Conservation (phyloP, 192 early-diverging fungal genomes). For the Chytriomyces sp. region DNA sequence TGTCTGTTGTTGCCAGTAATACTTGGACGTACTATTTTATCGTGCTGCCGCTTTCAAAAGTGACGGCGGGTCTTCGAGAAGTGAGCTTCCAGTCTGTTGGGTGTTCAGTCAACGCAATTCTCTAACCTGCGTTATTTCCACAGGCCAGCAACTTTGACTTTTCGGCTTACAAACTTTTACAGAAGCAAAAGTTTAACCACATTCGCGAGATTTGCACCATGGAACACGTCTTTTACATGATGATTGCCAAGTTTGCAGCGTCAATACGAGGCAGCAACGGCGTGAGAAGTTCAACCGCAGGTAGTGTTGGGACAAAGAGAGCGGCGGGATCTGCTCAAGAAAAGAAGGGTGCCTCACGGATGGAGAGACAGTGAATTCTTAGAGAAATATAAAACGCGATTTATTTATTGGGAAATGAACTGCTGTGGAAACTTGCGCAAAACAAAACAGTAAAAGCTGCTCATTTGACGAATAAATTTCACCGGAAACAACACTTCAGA, state of each 20-base stretch:
- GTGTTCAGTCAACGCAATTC: not conserved
- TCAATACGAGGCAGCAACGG: not conserved
- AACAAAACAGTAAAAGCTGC: too few relatives aligned
- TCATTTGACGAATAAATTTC: too few relatives aligned
- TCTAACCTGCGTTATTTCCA: not conserved
- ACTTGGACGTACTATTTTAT: not conserved
- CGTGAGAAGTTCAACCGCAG: not conserved
- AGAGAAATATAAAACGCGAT: too few relatives aligned
- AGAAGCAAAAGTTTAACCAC: not conserved
- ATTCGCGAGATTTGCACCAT: not conserved
- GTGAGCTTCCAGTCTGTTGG: too few relatives aligned
- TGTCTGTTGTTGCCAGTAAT: not conserved
- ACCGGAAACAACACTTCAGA: too few relatives aligned
- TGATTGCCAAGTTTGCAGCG: conserved; percentile 3
- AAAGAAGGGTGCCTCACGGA: too few relatives aligned
- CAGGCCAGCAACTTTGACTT: conserved; percentile 2
- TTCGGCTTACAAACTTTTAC: not conserved
- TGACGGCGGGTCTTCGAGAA: not conserved
- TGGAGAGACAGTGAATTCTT: too few relatives aligned
- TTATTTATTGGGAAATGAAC: too few relatives aligned
- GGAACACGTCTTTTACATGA: not conserved
- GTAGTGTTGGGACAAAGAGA: too few relatives aligned
- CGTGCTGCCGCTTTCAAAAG: not conserved
- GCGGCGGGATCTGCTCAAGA: too few relatives aligned
- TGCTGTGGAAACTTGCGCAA: too few relatives aligned